A percentile compares a stretch with the other conserved stretches of the same genome.
Conservation (phyloP, 192 early-diverging fungal species). For the Cladochytrium replicatum region DNA sequence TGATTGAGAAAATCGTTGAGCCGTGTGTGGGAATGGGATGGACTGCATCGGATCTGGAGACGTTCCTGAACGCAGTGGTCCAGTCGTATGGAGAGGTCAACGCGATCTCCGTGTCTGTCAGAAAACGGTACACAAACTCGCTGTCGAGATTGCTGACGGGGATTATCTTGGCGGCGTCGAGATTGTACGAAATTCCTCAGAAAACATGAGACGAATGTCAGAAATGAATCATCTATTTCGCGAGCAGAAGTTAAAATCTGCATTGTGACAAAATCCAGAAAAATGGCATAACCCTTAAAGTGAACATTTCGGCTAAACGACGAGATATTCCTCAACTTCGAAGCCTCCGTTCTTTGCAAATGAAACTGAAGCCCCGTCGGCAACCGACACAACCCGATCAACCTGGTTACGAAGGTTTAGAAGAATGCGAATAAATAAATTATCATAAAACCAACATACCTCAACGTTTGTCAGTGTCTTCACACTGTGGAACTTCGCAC, state of each 20-base stretch:
- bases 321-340: slow-evolving; percentile 71
- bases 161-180: slow-evolving; percentile 5
- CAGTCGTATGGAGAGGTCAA: slow-evolving; percentile 2
- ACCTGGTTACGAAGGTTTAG: slow-evolving; percentile 29
- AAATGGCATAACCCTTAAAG: slow-evolving; percentile 1
- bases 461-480: slow-evolving; percentile 68
- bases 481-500: slow-evolving; percentile 62
- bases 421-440: neutral
- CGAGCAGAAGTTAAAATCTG: slow-evolving; percentile 1
- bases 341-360: slow-evolving; percentile 69
- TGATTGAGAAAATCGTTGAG: slow-evolving; percentile 37
- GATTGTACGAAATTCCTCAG: neutral
- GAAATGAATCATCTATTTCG: slow-evolving; percentile 1
- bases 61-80: slow-evolving; percentile 4
- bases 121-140: slow-evolving; percentile 5
- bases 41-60: slow-evolving; percentile 6
- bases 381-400: slow-evolving; percentile 34
- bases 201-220: neutral
- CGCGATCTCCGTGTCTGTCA: neutral
- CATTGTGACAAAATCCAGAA: neutral
- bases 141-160: slow-evolving; percentile 5
- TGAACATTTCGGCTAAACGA: slow-evolving; percentile 54
- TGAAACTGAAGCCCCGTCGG: slow-evolving; percentile 46
- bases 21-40: slow-evolving; percentile 15
- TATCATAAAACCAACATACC: slow-evolving; percentile 25